Conservation (phyloP, 129 eudicot genomes). For the Chrysanthemum seticuspe region DNA sequence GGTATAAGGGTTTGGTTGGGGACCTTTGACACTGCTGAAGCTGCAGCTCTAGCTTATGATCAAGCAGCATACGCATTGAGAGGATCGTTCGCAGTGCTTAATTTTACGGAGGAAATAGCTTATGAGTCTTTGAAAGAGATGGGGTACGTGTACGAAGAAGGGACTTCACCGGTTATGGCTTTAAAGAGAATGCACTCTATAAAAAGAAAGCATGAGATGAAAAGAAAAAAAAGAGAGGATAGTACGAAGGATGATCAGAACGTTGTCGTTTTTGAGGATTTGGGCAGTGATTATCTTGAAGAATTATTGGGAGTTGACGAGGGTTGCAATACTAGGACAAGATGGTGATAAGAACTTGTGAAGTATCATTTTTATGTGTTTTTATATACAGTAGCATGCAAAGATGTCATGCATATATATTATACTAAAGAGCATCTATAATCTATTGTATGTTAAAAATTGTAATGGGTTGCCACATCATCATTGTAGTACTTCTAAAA, state of each 20-base stretch:
- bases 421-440: too few species aligned
- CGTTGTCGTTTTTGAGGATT: slow-evolving; percentile 8
- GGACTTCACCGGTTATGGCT: slow-evolving; percentile 5
- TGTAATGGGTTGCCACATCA: too few species aligned
- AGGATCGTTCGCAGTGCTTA: slow-evolving; percentile 7
- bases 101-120: slow-evolving; percentile 7
- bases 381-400: too few species aligned
- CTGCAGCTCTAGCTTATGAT: slow-evolving; percentile 31
- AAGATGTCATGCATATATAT: too few species aligned
- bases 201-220: neutral
- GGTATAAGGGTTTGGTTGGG: slow-evolving; percentile 31
- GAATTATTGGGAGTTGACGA: slow-evolving; percentile 6
- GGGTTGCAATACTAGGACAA: neutral
- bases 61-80: slow-evolving; percentile 25
- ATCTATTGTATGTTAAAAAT: too few species aligned
- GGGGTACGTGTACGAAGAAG: slow-evolving; percentile 7
- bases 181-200: slow-evolving; percentile 9
- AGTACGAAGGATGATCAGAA: neutral
- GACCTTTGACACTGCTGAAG: slow-evolving; percentile 32
- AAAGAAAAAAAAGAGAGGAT: neutral
- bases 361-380: too few species aligned
- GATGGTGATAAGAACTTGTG: neutral
- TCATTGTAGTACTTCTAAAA: too few species aligned
- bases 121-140: slow-evolving; percentile 12
- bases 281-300: slow-evolving; percentile 3